phyloP scores from a whole-genome alignment of 192 early-diverging fungal species.

The Backusella tuberculispora region DNA sequence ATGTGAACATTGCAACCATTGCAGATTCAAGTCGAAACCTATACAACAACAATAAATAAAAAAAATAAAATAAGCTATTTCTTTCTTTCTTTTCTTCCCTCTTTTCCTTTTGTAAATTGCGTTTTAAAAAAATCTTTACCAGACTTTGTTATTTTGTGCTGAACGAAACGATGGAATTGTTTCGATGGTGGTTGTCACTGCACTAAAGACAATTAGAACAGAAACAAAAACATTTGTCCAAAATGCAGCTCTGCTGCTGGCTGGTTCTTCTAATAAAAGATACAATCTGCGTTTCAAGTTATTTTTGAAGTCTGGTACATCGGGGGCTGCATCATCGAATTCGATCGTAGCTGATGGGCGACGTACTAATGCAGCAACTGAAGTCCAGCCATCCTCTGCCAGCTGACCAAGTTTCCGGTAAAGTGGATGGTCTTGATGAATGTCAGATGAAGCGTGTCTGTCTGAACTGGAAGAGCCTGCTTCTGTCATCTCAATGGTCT shows the following conservation, averaged over 20 bases:
- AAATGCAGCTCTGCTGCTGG: conserved; percentile 73
- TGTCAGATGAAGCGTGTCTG: conserved; percentile 8
- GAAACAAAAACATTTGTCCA: conserved; percentile 74
- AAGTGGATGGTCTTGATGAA: background rate
- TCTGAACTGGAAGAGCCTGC: background rate
- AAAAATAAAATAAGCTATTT: background rate
- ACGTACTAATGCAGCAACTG: background rate
- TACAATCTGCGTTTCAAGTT: conserved; percentile 62
- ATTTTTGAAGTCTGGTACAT: conserved; percentile 9
- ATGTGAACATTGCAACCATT: conserved; percentile 74
- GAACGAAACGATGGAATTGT: conserved; percentile 77
- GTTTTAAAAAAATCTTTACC: conserved; percentile 38
- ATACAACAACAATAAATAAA: conserved; percentile 4
- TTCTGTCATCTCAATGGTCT: conserved; percentile 19
- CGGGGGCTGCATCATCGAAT: background rate
- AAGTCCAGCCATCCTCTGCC: conserved; percentile 14
- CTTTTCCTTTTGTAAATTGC: background rate
- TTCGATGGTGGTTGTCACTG: conserved; percentile 77
- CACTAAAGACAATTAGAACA: conserved; percentile 72
- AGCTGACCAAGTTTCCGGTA: background rate
- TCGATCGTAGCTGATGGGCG: conserved; percentile 6
- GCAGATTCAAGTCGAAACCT: conserved; percentile 28
- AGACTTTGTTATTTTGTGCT: conserved; percentile 51
- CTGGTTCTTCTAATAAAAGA: conserved; percentile 77
- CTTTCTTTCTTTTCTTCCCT: background rate